Evolutionary conservation across 1,284 basidiomycete genomes (phyloP), one percentile per base, ranked within the genome.

Genomic region (Amylostereum areolatum): DNA sequence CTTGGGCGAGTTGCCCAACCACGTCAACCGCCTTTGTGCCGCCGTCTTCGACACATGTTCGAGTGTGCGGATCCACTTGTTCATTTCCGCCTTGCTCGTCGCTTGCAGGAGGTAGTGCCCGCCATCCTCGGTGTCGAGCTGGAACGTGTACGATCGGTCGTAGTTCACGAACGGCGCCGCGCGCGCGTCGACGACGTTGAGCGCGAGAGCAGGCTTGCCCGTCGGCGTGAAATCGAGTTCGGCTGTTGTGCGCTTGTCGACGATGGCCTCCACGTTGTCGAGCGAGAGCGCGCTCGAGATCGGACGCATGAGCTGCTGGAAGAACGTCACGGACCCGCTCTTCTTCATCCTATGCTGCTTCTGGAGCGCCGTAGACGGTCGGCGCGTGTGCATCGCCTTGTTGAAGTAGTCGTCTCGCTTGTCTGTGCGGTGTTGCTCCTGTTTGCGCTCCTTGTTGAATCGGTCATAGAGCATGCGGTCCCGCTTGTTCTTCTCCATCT

Each of bases 331-430:
- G 9, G 80, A 88, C 72, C 88, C 84, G 67, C 86, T 89, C 68
- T 89, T 88, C 75, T 90, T 90, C 66, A 85, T 81, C 25, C 86
- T 75, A 55, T 89, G 85, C 52, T 85, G 82, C 63, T 88, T 87
- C 56, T 75, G 77, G 18, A 66, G 62, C 46, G 70, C 62, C 24
- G 73, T 69, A 55, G 78, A 78, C 52, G 76, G 76, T 27, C 77
- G 74, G 10, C 78, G 72, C 18, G 59, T 55, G 43, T 70, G 64
- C 83, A 88, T 87, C 3, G 83, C 84, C 59, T 77, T 80, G 59
- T 78, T 83, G 45, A 89, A 68, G 50, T 84, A 74, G 52, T 89
- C 85, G 52, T 89, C 86, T 8, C 83, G 79, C 54, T 78, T 78
- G 52, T 89, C 87, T 51, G 77, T 72, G 48, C 78, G 76, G 40